Percentiles rank a stretch among this genome's conserved stretches.
Conservation (phyloP, 805 yeast species). For the Schizosaccharomyces osmophilus region DNA sequence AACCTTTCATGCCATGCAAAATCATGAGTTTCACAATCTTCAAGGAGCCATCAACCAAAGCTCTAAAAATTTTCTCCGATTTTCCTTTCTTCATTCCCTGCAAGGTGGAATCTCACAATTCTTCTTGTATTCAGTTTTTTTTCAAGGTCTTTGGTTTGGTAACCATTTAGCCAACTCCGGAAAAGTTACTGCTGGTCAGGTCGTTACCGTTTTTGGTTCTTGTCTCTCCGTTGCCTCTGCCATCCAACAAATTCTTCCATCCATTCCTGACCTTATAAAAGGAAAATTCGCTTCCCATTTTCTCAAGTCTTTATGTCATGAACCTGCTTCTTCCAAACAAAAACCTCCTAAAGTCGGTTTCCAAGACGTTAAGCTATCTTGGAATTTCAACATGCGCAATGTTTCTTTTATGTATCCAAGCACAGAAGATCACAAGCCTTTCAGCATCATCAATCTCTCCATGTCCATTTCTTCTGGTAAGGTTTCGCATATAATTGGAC, state of each 20-base stretch:
- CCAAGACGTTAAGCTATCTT: conserved; percentile 11
- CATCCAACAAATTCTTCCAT: conserved; percentile 28
- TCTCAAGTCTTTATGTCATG: conserved; percentile 10
- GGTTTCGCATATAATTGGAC: conserved; percentile 50
- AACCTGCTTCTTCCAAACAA: neutral
- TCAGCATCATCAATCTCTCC: conserved; percentile 24
- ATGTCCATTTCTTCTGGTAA: conserved; percentile 22
- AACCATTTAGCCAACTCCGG: conserved; percentile 32
- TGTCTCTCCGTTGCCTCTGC: conserved; percentile 49
- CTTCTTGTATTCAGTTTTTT: conserved; percentile 19
- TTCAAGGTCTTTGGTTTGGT: conserved; percentile 88
- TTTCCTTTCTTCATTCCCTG: conserved; percentile 18
- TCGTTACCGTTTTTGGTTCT: conserved; percentile 62
- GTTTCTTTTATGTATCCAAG: conserved; percentile 22
- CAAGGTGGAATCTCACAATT: neutral
- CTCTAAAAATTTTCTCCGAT: conserved; percentile 8
- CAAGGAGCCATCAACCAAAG: conserved; percentile 16
- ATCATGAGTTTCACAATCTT: conserved; percentile 25
- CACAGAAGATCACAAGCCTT: conserved; percentile 32
- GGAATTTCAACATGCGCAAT: conserved; percentile 24
- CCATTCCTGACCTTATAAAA: conserved; percentile 38
- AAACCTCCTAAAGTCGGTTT: neutral
- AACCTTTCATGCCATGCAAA: conserved; percentile 33
- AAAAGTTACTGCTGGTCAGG: conserved; percentile 30
- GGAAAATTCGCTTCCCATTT: conserved; percentile 39